phyloP scores from a whole-genome alignment of 1,139 yeast species.

The Torulaspora globosa region DNA sequence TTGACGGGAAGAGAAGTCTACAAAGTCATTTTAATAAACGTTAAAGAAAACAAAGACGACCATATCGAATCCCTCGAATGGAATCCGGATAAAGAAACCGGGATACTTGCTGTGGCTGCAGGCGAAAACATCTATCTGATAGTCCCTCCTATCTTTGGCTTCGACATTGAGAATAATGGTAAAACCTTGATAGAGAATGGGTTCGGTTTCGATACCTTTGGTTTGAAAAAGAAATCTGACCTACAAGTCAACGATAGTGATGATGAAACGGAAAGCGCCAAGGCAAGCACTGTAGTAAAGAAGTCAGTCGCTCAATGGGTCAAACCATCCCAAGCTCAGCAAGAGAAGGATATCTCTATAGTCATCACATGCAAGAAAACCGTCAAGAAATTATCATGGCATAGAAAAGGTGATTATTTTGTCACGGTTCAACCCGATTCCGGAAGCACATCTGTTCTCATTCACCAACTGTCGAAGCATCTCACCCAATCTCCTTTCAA shows the following conservation, averaged over 20 bases:
- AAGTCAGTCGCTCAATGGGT: constrained; percentile 78
- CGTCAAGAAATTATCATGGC: constrained; percentile 88
- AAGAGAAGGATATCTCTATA: constrained; percentile 68
- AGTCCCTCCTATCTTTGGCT: constrained; percentile 89
- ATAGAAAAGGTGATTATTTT: constrained; percentile 93
- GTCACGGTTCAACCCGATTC: constrained; percentile 91
- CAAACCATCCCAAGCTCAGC: constrained; percentile 62
- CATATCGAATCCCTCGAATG: constrained; percentile 80
- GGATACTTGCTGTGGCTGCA: constrained; percentile 76
- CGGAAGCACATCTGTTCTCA: constrained; percentile 81
- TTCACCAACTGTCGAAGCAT: constrained; percentile 93
- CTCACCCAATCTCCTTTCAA: constrained; percentile 95
- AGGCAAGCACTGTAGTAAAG: constrained; percentile 34
- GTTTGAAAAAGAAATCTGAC: constrained; percentile 50
- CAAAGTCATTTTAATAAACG: constrained; percentile 50
- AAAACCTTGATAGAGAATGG: constrained; percentile 80
- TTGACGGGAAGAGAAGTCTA: constrained; percentile 91
- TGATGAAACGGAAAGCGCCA: constrained; percentile 39
- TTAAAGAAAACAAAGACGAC: constrained; percentile 50
- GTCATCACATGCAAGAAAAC: constrained; percentile 65
- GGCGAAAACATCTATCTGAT: constrained; percentile 75
- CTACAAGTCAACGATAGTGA: constrained; percentile 45
- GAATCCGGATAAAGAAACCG: constrained; percentile 76
- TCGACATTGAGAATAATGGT: constrained; percentile 79
- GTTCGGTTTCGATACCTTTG: constrained; percentile 83